Evolutionary conservation across 2,329 filamentous ascomycete species (phyloP), one percentile per base, ranked within the genome.

Genomic region (Colletotrichum sp.): DNA sequence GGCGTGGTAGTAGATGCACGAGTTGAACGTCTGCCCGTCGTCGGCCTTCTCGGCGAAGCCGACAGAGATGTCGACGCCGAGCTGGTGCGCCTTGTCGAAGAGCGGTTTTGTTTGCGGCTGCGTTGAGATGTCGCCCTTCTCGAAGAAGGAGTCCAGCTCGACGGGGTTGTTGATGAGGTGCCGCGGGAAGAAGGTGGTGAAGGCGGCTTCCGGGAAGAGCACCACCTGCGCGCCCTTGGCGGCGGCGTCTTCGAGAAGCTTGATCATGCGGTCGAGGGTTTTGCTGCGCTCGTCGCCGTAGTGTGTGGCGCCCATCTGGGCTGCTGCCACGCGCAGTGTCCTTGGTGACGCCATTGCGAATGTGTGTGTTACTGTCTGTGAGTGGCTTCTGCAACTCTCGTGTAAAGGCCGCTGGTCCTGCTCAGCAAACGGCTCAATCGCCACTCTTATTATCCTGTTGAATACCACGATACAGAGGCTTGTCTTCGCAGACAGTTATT

Each of bases 161-260:
- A 82, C 80, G 28, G 83, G 80, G 71, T 88, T 85, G 10, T 85
- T 80, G 75, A 90, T 86, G 59, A 90, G 81, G 78, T 89, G 86
- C 7, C 88, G 86, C 1, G 90, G 89, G 80, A 91, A 91, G 84
- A 92, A 91, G 1, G 89, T 91, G 1, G 89, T 90, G 15, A 91
- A 85, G 13, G 89, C 87, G n/a, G 86, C 84, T 80, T 91, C 90
- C 1, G 89, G 90, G 77, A 88, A 91, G 34, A 91, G 86, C 12
- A 91, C 86, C 3, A 91, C 81, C 76, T 88, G 84, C 57, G 88
- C 89, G 18, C 85, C 84, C 71, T 88, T 80, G 4, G 81, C 71
- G 1, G 86, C 84, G 15, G 89, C 89, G 59, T 85, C 80, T 21
- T 86, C 82, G 28, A 92, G 86, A 32, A 91, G 86, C 24, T 81